Evolutionary conservation across 139 green algal species (phyloP).

Genomic region (Chlamydomonas incerta): DNA sequence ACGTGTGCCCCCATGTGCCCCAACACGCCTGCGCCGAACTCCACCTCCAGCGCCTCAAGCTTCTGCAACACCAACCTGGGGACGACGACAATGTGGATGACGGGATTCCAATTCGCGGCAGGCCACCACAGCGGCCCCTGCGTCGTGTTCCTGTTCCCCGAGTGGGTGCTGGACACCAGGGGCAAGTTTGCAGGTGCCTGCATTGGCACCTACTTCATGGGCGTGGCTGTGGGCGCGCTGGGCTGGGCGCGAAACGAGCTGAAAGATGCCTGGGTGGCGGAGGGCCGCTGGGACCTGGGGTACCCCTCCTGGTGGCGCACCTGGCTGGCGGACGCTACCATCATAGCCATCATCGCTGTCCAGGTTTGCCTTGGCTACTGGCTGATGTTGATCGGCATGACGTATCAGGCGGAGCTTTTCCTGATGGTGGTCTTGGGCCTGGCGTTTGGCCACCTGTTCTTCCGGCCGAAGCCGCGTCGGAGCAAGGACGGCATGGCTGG

Average conservation of each 20-base stretch:
- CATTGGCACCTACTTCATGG: slow-evolving; percentile 51
- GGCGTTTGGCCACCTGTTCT: slow-evolving; percentile 3
- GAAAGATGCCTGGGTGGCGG: not conserved
- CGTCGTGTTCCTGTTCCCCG: slow-evolving; percentile 49
- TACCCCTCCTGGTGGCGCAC: not conserved
- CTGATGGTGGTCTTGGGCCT: slow-evolving; percentile 42
- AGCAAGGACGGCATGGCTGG: too few species aligned
- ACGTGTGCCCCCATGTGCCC: slow-evolving; percentile 40
- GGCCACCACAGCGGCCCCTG: slow-evolving; percentile 14
- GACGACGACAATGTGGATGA: slow-evolving; percentile 54
- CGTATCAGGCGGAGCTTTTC: slow-evolving; percentile 47
- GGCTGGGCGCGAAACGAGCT: not conserved
- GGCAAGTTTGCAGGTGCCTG: slow-evolving; percentile 53
- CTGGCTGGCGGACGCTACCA: not conserved
- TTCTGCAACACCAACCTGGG: slow-evolving; percentile 52
- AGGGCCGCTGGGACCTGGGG: not conserved
- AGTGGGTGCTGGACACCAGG: slow-evolving; percentile 40
- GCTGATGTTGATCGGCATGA: slow-evolving; percentile 51
- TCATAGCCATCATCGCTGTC: not conserved
- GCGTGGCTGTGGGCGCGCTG: slow-evolving; percentile 8
- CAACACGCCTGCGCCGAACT: not conserved
- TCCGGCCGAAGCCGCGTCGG: not conserved
- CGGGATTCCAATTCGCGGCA: slow-evolving; percentile 39
- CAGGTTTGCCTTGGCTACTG: slow-evolving; percentile 43
- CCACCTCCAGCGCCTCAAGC: not conserved